These are phyloP conservation scores for Calocera cornea DNA, from an alignment of 768 basidiomycete species.

Conservation along the genomic window DNA sequence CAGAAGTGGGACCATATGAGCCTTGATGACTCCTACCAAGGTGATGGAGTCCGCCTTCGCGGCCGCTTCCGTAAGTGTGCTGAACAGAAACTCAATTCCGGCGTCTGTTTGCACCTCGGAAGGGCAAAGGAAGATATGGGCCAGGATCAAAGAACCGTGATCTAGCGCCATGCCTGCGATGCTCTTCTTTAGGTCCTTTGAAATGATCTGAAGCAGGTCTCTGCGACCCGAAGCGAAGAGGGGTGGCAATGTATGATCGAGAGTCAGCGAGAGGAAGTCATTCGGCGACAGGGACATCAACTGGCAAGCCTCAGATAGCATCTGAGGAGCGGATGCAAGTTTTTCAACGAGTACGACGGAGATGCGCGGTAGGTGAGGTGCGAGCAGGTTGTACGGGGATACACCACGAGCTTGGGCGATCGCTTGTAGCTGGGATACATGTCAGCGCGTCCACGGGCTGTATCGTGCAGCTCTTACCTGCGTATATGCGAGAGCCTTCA, in stretches of 20 bases:
- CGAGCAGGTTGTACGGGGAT: constrained; percentile 48
- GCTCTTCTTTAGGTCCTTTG: constrained; percentile 35
- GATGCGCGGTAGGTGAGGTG: constrained; percentile 55
- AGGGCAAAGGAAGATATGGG: constrained; percentile 49
- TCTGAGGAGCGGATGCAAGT: constrained; percentile 42
- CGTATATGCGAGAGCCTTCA: constrained; percentile 54
- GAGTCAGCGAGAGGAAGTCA: constrained; percentile 52
- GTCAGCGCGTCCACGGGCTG: not conserved
- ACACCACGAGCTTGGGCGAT: constrained; percentile 48
- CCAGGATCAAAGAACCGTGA: constrained; percentile 47
- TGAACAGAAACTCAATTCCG: constrained; percentile 48
- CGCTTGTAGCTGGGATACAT: constrained; percentile 37
- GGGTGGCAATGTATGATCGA: constrained; percentile 50
- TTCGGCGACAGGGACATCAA: constrained; percentile 43
- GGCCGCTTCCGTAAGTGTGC: constrained; percentile 40
- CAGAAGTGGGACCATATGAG: constrained; percentile 54
- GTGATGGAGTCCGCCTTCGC: constrained; percentile 30
- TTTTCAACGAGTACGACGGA: constrained; percentile 50
- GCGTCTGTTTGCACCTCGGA: constrained; percentile 42
- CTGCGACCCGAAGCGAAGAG: constrained; percentile 51
- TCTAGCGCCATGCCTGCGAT: constrained; percentile 41
- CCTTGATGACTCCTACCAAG: constrained; percentile 39
- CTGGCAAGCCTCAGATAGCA: constrained; percentile 53
- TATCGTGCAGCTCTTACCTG: constrained; percentile 35
- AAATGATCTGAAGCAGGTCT: constrained; percentile 48